These are phyloP conservation scores for Cercospora canescens DNA, from an alignment of 2,329 filamentous ascomycete genomes.

Conservation along the genomic window DNA sequence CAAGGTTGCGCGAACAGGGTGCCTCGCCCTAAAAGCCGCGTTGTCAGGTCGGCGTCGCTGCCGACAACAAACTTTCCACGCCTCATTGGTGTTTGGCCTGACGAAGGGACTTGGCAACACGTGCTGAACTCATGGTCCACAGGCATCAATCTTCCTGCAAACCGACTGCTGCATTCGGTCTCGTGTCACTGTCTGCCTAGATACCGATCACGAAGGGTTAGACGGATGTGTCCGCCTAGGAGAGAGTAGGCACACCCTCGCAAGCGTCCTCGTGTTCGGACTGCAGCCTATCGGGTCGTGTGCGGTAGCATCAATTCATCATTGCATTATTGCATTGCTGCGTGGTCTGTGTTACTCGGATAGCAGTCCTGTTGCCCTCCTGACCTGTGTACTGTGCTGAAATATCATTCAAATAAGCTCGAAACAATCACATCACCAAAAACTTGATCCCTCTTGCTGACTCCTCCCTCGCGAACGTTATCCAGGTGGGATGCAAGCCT, in stretches of 20 bases:
- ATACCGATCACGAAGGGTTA: neutral
- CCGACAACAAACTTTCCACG: neutral
- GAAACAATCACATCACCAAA: neutral
- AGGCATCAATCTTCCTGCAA: neutral
- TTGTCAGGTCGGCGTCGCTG: neutral
- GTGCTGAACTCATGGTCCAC: neutral
- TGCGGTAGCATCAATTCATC: neutral
- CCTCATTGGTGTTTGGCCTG: neutral
- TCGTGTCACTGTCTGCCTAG: neutral
- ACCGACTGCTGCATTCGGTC: neutral
- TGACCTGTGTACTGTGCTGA: neutral
- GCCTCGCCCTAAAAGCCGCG: neutral
- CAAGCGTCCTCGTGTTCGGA: neutral
- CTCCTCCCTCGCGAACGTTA: neutral
- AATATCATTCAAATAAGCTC: neutral
- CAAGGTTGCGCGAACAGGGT: neutral
- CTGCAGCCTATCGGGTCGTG: too few relatives aligned
- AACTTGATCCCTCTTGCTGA: constrained; percentile 4
- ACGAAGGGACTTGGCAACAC: neutral
- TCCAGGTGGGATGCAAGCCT: neutral
- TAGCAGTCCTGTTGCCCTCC: neutral
- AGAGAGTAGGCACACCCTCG: neutral
- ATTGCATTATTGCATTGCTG: constrained; percentile 3
- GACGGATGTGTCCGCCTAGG: neutral
- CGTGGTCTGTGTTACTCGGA: neutral